Percentiles rank a stretch among this genome's conserved stretches.
Conservation (phyloP, 257 asterid species). For the Nicotiana tomentosiformis region DNA sequence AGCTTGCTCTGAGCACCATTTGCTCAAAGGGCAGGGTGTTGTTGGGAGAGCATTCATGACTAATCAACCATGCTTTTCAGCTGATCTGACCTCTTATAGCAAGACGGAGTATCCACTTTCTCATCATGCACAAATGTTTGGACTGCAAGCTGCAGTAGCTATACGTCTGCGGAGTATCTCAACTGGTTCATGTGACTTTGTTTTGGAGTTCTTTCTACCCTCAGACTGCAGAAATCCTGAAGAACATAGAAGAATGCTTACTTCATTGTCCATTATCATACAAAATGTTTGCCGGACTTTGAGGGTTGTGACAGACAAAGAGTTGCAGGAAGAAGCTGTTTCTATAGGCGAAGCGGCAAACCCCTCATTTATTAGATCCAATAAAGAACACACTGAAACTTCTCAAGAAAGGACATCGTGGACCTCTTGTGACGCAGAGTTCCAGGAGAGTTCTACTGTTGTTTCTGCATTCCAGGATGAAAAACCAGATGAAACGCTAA, state of each 20-base stretch:
- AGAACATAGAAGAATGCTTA: slow-evolving; percentile 61
- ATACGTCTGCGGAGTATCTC: slow-evolving; percentile 65
- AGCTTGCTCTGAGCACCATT: slow-evolving; percentile 86
- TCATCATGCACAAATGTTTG: slow-evolving; percentile 84
- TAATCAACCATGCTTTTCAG: slow-evolving; percentile 74
- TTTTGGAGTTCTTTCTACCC: slow-evolving; percentile 86
- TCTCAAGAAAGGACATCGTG: slow-evolving; percentile 14
- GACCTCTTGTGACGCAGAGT: slow-evolving; percentile 15
- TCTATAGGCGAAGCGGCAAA: slow-evolving; percentile 9
- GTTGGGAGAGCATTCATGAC: slow-evolving; percentile 72
- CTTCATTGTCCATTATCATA: slow-evolving; percentile 57
- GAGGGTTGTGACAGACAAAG: slow-evolving; percentile 62
- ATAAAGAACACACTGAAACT: slow-evolving; percentile 11
- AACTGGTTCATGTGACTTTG: slow-evolving; percentile 64
- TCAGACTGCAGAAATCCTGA: slow-evolving; percentile 48
- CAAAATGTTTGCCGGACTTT: slow-evolving; percentile 57
- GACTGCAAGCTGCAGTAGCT: slow-evolving; percentile 77
- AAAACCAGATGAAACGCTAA: slow-evolving; percentile 15
- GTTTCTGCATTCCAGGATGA: slow-evolving; percentile 28
- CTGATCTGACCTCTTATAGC: slow-evolving; percentile 64
- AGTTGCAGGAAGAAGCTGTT: slow-evolving; percentile 53
- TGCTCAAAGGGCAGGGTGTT: slow-evolving; percentile 74
- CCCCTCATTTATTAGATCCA: slow-evolving; percentile 13
- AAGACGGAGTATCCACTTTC: slow-evolving; percentile 86
- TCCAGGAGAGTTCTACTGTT: slow-evolving; percentile 20